Base-by-base conservation (phyloP, 1,284 basidiomycete genomes). In the Ceratobasidium papillatum region DNA sequence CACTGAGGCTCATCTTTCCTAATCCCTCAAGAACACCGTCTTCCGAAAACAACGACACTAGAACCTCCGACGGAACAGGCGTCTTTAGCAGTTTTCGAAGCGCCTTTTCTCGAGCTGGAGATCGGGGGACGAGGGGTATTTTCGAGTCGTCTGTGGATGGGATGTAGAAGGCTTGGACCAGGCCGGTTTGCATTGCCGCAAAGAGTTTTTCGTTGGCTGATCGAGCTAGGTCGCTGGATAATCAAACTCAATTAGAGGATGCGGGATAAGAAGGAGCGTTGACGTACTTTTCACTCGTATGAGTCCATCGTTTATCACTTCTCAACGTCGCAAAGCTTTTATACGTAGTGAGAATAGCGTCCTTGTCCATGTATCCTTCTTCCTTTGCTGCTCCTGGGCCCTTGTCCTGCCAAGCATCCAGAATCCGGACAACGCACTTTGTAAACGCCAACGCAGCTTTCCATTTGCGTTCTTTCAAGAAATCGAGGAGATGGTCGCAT, bases 1-100 rank as follows among this genome's bases (percentile, higher is more conserved):
- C 75, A 93, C 92, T 96, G 69, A 96, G 87, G 78, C 89, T 94
- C 87, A 94, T 93, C 58, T 91, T 86, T 0, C 94, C 94, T n/a
- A 96, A 82, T 0, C 90, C 87, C 51, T 86, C 85, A 41, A 94
- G 83, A 81, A 94, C 95, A 1, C 87, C 88, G 19, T 92, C 88
- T 78, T 91, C 93, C 25, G 87, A 86, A 82, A 96, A 94, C 52
- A 95, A 83, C 30, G 65, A 69, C n/a, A 17, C 51, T n/a, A 30
- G 25, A 17, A 69, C 17, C 14, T 30, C 30, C 4, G 91, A 78
- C 0, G 88, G 86, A 76, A 61, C 19, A 8, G 76, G 62, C 38
- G 87, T 89, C 78, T 85, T 89, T 59, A 92, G 77, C 22, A 92
- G 77, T 74, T 82, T 83, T 12, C 84, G 84, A 2, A 92, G 83